phyloP scores from a whole-genome alignment of 2,329 filamentous ascomycete genomes.

The Paracorniculantispora psalliotae region DNA sequence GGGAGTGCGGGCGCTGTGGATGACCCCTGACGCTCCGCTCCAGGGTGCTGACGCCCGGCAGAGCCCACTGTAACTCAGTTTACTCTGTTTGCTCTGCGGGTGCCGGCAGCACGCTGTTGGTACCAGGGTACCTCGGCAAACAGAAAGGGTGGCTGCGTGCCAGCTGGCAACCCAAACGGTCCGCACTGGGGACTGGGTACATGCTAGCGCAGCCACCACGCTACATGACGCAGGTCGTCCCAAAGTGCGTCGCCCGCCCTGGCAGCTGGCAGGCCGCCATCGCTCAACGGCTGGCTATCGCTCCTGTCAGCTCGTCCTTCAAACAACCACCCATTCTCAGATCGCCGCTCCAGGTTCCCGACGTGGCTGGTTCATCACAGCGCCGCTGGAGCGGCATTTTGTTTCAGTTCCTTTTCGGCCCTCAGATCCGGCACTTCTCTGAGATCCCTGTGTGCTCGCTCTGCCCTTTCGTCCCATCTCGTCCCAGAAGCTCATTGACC shows the following conservation, averaged over 20 bases:
- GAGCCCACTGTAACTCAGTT: not conserved
- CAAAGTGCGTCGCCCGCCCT: not conserved
- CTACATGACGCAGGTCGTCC: too few species aligned
- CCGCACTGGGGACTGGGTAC: too few species aligned
- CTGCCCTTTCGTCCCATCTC: not conserved
- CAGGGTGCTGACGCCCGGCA: not conserved
- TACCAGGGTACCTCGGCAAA: too few species aligned
- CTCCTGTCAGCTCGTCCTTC: not conserved
- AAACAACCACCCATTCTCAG: not conserved
- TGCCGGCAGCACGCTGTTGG: too few species aligned
- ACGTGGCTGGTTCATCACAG: slow-evolving; percentile 6
- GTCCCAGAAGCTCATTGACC: not conserved
- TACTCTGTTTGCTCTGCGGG: not conserved
- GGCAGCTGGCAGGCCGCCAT: not conserved
- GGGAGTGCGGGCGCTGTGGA: not conserved
- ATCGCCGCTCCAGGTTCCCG: not conserved
- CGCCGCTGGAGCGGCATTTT: not conserved
- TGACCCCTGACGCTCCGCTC: not conserved
- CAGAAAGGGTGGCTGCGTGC: too few species aligned
- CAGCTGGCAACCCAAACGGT: too few species aligned
- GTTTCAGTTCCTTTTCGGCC: slow-evolving; percentile 3
- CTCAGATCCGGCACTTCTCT: not conserved
- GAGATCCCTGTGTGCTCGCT: not conserved
- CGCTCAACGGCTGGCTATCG: not conserved
- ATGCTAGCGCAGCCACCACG: too few species aligned